Evolutionary conservation across 768 basidiomycete species (phyloP).

Genomic region (Suillus lakei): DNA sequence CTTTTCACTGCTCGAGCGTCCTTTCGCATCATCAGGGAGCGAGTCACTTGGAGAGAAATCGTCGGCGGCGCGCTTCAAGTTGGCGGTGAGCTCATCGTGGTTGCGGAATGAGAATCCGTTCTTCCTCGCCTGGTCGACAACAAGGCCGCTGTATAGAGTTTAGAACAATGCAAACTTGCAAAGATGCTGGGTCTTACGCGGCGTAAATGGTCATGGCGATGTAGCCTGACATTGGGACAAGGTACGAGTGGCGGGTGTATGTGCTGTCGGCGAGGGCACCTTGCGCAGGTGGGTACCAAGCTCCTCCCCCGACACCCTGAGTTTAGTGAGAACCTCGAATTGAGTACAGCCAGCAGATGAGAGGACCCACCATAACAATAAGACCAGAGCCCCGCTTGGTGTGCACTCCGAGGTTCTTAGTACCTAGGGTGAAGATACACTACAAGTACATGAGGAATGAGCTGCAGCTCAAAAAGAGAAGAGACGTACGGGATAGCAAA

Average conservation of each 20-base stretch:
- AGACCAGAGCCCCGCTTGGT: slow-evolving; percentile 66
- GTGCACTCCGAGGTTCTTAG: slow-evolving; percentile 64
- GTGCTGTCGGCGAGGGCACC: slow-evolving; percentile 55
- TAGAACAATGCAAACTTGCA: background rate
- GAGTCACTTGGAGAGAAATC: background rate
- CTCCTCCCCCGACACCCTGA: slow-evolving; percentile 65
- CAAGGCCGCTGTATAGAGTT: slow-evolving; percentile 48
- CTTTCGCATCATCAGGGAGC: background rate
- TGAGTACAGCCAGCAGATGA: background rate
- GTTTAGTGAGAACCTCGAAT: slow-evolving; percentile 5
- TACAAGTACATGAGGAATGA: slow-evolving; percentile 17
- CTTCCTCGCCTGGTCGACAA: slow-evolving; percentile 55
- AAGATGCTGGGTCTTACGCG: background rate
- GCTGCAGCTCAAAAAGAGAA: background rate
- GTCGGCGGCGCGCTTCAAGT: slow-evolving; percentile 11
- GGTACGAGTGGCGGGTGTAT: slow-evolving; percentile 58
- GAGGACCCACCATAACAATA: slow-evolving; percentile 57
- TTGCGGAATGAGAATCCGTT: slow-evolving; percentile 56
- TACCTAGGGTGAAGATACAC: slow-evolving; percentile 69
- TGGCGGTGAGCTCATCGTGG: slow-evolving; percentile 45
- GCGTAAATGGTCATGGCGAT: slow-evolving; percentile 57
- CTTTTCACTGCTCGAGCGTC: slow-evolving; percentile 9
- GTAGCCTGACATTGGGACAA: slow-evolving; percentile 65
- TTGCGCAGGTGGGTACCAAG: slow-evolving; percentile 72
- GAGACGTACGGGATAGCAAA: slow-evolving; percentile 63